These are phyloP conservation scores for Pecoramyces ruminantium DNA, from an alignment of 192 early-diverging fungal genomes.

Conservation along the genomic window DNA sequence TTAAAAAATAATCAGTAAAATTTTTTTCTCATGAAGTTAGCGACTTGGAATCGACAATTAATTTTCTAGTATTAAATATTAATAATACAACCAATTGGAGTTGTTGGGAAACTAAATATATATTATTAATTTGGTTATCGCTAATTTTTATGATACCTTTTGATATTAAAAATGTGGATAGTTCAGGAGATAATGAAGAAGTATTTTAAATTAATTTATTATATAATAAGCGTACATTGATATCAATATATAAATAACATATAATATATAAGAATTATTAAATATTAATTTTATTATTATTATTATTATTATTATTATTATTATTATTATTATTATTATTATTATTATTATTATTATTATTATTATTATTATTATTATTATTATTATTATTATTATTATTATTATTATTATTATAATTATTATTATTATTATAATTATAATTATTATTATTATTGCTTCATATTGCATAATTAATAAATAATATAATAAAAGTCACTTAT, in stretches of 20 bases:
- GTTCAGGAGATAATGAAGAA: conserved; percentile 16
- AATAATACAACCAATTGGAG: conserved; percentile 4
- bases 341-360: not conserved
- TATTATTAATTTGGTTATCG: conserved; percentile 80
- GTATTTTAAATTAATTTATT: not conserved
- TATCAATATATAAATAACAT: not conserved
- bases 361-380: too few relatives aligned
- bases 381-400: not conserved
- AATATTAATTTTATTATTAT: not conserved
- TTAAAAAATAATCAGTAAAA: conserved; percentile 30
- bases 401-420: too few relatives aligned
- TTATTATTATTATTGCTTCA: too few relatives aligned
- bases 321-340: too few relatives aligned
- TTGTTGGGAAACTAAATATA: conserved; percentile 65
- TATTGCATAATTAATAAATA: too few relatives aligned
- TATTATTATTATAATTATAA: conserved; percentile 1
- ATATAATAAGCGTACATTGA: too few relatives aligned
- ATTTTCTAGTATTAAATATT: conserved; percentile 24
- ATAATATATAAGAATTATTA: not conserved
- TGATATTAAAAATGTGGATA: conserved; percentile 75
- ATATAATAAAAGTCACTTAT: conserved; percentile 32
- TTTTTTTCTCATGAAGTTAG: conserved; percentile 79
- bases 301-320: not conserved
- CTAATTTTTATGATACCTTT: conserved; percentile 93
- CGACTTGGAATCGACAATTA: conserved; percentile 76